phyloP scores from a whole-genome alignment of 352 stramenopile genomes.

The Phytopythium helicoides region DNA sequence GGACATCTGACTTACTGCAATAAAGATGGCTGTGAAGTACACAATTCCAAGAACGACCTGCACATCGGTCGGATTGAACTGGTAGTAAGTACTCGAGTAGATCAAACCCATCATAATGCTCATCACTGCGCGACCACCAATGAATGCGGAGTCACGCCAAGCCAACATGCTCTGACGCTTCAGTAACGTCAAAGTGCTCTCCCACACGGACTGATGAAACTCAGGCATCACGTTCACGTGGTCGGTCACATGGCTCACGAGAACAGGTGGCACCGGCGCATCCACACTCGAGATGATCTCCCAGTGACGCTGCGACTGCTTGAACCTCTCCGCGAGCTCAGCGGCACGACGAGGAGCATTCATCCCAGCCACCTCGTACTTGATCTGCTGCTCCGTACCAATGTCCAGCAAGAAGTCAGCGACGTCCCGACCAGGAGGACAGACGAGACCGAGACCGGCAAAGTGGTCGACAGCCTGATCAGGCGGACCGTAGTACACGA shows the following conservation, averaged over 20 bases:
- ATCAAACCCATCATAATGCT: slow-evolving; percentile 1
- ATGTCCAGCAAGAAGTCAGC: slow-evolving; percentile 30
- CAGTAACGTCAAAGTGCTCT: slow-evolving; percentile 28
- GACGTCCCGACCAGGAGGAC: slow-evolving; percentile 26
- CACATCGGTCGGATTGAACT: background rate
- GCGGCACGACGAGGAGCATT: background rate
- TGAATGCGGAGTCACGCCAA: slow-evolving; percentile 37
- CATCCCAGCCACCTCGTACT: slow-evolving; percentile 12
- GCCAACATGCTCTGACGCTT: slow-evolving; percentile 59
- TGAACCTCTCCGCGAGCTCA: slow-evolving; percentile 26
- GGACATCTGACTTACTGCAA: slow-evolving; percentile 51
- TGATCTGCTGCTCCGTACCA: slow-evolving; percentile 22
- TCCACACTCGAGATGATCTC: slow-evolving; percentile 23
- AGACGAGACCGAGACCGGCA: slow-evolving; percentile 29
- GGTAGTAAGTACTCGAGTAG: slow-evolving; percentile 2
- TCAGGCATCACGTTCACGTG: slow-evolving; percentile 13
- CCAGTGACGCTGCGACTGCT: slow-evolving; percentile 28
- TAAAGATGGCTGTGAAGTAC: slow-evolving; percentile 69
- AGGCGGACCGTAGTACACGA: slow-evolving; percentile 72
- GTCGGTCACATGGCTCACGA: slow-evolving; percentile 12
- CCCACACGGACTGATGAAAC: slow-evolving; percentile 35
- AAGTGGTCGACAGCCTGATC: slow-evolving; percentile 28
- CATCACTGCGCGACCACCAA: slow-evolving; percentile 16
- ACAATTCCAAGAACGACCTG: slow-evolving; percentile 25
- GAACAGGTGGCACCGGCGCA: slow-evolving; percentile 15